Conservation (phyloP, 1,284 basidiomycete genomes). For the Irpex lacteus region DNA sequence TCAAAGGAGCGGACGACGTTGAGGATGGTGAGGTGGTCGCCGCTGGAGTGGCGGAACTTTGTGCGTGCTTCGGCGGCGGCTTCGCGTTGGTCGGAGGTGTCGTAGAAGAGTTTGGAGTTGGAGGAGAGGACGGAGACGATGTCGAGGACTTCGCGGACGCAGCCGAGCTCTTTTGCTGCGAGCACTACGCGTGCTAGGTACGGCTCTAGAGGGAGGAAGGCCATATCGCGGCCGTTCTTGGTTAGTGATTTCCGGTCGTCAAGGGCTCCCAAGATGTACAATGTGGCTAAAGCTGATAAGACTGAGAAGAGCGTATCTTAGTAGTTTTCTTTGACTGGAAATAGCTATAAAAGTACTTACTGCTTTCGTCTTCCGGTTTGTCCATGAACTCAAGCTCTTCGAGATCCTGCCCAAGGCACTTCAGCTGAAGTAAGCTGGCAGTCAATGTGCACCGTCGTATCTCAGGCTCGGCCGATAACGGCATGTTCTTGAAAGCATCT, state of each 20-base stretch:
- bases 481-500: slow-evolving; percentile 66
- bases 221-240: slow-evolving; percentile 72
- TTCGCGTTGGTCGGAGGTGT: slow-evolving; percentile 70
- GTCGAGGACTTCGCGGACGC: slow-evolving; percentile 72
- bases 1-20: slow-evolving; percentile 84
- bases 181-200: slow-evolving; percentile 75
- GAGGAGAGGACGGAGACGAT: slow-evolving; percentile 80
- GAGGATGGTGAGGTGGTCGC: slow-evolving; percentile 89
- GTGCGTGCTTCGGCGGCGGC: slow-evolving; percentile 62
- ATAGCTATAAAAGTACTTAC: slow-evolving; percentile 39
- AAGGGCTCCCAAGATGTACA: slow-evolving; percentile 77
- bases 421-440: slow-evolving; percentile 80
- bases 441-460: slow-evolving; percentile 85
- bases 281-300: slow-evolving; percentile 65
- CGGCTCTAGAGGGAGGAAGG: slow-evolving; percentile 83
- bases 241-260: slow-evolving; percentile 66
- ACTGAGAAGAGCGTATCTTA: slow-evolving; percentile 39
- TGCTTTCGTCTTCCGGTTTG: slow-evolving; percentile 66
- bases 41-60: slow-evolving; percentile 81
- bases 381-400: slow-evolving; percentile 85
- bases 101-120: slow-evolving; percentile 73
- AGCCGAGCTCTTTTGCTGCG: slow-evolving; percentile 68
- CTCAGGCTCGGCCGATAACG: slow-evolving; percentile 75
- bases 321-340: neutral
- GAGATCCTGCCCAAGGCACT: slow-evolving; percentile 78